These are phyloP conservation scores for Dactylorhiza incarnata DNA, from an alignment of 106 monocot species.

Conservation along the genomic window DNA sequence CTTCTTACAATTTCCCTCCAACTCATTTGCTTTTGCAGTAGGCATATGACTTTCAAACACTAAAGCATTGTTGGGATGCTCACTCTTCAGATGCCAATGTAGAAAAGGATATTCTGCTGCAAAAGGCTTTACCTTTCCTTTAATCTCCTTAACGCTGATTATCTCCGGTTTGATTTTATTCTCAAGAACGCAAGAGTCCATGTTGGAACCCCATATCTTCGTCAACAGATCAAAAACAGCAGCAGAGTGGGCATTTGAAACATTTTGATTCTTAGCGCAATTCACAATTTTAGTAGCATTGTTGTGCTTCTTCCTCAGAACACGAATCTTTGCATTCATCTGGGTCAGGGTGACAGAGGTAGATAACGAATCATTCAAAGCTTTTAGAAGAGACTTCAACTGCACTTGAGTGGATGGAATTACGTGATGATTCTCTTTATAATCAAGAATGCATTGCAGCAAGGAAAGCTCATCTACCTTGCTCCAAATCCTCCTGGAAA, in stretches of 20 bases:
- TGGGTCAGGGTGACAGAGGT: conserved; percentile 2
- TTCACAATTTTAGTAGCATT: neutral
- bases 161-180: neutral
- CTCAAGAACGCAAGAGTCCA: neutral
- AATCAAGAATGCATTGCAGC: neutral
- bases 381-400: neutral
- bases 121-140: neutral
- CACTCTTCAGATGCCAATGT: neutral
- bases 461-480: conserved; percentile 2
- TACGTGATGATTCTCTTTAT: neutral
- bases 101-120: conserved; percentile 4
- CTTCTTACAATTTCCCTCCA: neutral
- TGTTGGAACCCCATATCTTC: conserved; percentile 2
- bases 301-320: neutral
- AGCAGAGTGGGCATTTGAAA: neutral
- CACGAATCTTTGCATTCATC: conserved; percentile 5
- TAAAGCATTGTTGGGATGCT: neutral
- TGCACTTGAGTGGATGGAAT: neutral
- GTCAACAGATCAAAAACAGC: neutral
- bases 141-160: neutral
- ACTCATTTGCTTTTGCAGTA: conserved; percentile 2
- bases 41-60: neutral
- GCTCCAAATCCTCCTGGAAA: neutral
- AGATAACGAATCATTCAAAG: neutral
- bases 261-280: neutral